These are phyloP conservation scores for Cyclotella atomus DNA, from an alignment of 108 stramenopile genomes.

Conservation along the genomic window DNA sequence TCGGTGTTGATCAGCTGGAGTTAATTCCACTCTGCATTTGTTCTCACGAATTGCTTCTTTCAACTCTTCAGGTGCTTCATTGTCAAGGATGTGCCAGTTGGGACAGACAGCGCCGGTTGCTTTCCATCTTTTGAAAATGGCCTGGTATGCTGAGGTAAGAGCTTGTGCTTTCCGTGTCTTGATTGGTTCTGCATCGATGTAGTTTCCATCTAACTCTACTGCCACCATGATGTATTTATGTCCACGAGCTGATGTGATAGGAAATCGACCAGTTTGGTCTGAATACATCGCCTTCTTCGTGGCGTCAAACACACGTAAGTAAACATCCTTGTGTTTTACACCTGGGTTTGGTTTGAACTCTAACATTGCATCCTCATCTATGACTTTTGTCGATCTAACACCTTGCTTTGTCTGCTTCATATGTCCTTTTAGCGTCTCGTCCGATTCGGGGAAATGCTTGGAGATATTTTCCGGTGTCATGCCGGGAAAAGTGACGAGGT, in stretches of 20 bases:
- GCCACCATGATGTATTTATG: conserved; percentile 22
- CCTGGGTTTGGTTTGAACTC: conserved; percentile 1
- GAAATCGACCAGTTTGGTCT: conserved; percentile 36
- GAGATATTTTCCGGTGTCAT: conserved; percentile 2
- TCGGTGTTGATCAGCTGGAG: conserved; percentile 32
- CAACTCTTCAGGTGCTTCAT: conserved; percentile 17
- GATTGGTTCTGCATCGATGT: conserved; percentile 27
- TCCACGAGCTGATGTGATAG: background rate
- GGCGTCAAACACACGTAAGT: conserved; percentile 17
- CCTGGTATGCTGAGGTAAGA: conserved; percentile 18
- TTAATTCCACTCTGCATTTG: conserved; percentile 36
- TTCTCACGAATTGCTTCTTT: conserved; percentile 16
- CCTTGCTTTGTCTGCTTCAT: conserved; percentile 16
- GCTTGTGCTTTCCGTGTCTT: conserved; percentile 5
- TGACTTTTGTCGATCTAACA: conserved; percentile 24
- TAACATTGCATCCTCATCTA: conserved; percentile 3
- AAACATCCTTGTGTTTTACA: conserved; percentile 8
- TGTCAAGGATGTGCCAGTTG: conserved; percentile 25
- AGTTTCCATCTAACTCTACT: conserved; percentile 25
- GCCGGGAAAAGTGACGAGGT: conserved; percentile 20
- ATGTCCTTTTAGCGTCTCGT: conserved; percentile 26
- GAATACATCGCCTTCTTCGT: conserved; percentile 36
- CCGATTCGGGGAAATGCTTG: conserved; percentile 22
- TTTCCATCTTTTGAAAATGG: conserved; percentile 7
- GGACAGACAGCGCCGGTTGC: conserved; percentile 7